Evolutionary conservation across 2,329 filamentous ascomycete species (phyloP).

Genomic region (Hypoxylon sp.): DNA sequence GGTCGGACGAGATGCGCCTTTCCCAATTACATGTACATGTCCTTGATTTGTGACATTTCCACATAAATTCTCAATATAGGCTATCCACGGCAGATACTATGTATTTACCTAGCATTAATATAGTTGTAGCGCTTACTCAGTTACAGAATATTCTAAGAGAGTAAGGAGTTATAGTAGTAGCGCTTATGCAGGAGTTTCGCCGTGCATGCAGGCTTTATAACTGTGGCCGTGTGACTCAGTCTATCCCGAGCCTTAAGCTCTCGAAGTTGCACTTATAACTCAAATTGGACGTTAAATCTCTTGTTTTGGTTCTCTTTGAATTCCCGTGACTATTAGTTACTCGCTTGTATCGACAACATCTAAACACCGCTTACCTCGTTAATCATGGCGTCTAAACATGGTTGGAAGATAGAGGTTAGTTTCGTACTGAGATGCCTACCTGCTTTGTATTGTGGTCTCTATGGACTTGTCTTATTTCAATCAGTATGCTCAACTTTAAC

Average conservation of each 20-base stretch:
- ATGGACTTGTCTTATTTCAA: not conserved
- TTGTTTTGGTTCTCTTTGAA: conserved; percentile 5
- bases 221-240: conserved; percentile 25
- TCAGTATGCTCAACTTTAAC: not conserved
- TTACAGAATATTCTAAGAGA: conserved; percentile 1
- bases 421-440: conserved; percentile 36
- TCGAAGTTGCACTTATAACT: not conserved
- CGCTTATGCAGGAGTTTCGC: conserved; percentile 15
- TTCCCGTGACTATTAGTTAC: not conserved
- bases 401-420: conserved; percentile 57
- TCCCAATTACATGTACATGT: not conserved
- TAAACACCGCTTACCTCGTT: not conserved
- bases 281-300: not conserved
- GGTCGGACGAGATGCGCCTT: conserved; percentile 21
- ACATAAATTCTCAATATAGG: not conserved
- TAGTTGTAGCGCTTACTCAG: conserved; percentile 3
- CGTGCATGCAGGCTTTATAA: conserved; percentile 15
- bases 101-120: not conserved
- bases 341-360: not conserved
- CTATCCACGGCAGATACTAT: not conserved
- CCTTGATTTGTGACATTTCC: not conserved
- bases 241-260: not conserved
- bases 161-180: not conserved
- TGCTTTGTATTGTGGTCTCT: not conserved
- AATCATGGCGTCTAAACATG: conserved; percentile 48